Evolutionary conservation across 331 rosid species (phyloP), one percentile per base, ranked within the genome.

Genomic region (Quercus phellos): DNA sequence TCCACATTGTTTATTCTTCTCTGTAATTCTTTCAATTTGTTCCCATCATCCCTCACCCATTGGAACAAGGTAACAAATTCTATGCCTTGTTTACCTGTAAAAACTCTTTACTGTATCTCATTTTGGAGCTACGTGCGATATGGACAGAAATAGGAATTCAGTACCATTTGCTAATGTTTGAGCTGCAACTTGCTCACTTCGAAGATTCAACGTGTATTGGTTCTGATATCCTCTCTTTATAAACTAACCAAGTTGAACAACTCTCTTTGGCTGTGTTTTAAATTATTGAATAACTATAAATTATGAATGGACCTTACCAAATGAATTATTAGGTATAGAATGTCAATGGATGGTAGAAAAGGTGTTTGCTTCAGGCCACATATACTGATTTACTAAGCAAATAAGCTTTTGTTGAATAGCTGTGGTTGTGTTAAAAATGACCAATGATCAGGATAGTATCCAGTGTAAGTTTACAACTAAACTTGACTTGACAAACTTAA

Each of bases 21-120:
- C 74, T 79, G 76, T 77, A 53, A 87, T 92, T 90, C 92, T 70
- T 92, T 92, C 80, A 55, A 86, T 90, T 92, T 80, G 86, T 86
- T 82, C 71, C 80, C 81, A 42, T 74, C 73, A 75, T 64, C 32
- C 55, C 85, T 81, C 84, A 78, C 88, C 90, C 79, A 83, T 81
- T 75, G 79, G 85, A 73, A 68, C 86, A 80, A 78, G 91, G 89
- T 71, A 66, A 70, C 70, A 32, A 80, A 87, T 74, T 84, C 78
- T 70, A 76, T 77, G 77, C 89, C 96, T 79, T 80, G 86, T 83
- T 84, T 86, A 75, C 87, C 82, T 79, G 81, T 80, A 81, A 81
- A 78, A 87, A 54, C 78, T 66, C 76, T 42, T 59, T 77, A 77
- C 79, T 85, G 77, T 84, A 74, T 74, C 82, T 78, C 80, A 77